Percentiles rank a stretch among this genome's conserved stretches.
phyloP scores from a whole-genome alignment of 805 yeast species.

The Blastobotrys parvus region DNA sequence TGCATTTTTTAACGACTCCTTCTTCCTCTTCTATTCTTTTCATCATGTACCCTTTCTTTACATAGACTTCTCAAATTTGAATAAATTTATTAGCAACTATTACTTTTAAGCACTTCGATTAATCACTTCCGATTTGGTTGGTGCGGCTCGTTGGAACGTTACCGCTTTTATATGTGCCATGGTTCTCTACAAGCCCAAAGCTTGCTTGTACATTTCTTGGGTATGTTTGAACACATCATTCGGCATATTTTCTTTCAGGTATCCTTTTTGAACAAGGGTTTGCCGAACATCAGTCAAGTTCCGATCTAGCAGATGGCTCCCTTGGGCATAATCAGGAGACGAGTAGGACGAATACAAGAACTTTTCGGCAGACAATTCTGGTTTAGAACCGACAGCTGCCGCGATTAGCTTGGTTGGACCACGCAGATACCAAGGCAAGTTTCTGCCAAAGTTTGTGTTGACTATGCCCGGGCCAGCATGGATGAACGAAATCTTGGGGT shows the following conservation, averaged over 20 bases:
- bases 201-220: slow-evolving; percentile 11
- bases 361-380: slow-evolving; percentile 18
- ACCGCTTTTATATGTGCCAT: too few relatives aligned
- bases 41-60: background rate
- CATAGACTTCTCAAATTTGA: too few relatives aligned
- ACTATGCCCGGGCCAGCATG: slow-evolving; percentile 24
- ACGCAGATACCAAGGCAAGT: slow-evolving; percentile 18
- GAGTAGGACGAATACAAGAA: slow-evolving; percentile 16
- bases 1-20: background rate
- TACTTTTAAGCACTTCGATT: too few relatives aligned
- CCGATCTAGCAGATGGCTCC: slow-evolving; percentile 14
- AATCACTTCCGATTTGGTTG: too few relatives aligned
- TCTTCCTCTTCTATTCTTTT: background rate
- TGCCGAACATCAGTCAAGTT: slow-evolving; percentile 7
- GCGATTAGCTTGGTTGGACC: slow-evolving; percentile 3
- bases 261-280: slow-evolving; percentile 4
- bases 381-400: slow-evolving; percentile 8
- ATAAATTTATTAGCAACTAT: too few relatives aligned
- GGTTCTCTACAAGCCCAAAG: background rate
- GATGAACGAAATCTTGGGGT: slow-evolving; percentile 18
- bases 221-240: slow-evolving; percentile 22
- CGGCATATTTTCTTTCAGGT: slow-evolving; percentile 14
- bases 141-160: too few relatives aligned
- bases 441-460: slow-evolving; percentile 14
- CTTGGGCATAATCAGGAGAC: slow-evolving; percentile 13